These are phyloP conservation scores for Candida pini DNA, from an alignment of 805 yeast genomes.

Conservation along the genomic window DNA sequence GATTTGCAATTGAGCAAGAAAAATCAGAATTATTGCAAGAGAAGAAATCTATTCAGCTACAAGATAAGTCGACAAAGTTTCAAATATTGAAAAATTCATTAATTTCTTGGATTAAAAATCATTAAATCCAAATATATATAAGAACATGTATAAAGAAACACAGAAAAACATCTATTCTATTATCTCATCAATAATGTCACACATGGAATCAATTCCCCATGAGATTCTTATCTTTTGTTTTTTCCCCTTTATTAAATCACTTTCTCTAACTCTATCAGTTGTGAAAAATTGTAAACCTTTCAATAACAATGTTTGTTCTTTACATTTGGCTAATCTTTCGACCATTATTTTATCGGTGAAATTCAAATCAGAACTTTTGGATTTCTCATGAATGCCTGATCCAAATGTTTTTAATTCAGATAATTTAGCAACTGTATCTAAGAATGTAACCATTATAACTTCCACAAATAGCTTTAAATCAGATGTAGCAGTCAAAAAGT, in stretches of 20 bases:
- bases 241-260: slow-evolving; percentile 46
- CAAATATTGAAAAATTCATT: too few relatives aligned
- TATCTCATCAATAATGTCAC: slow-evolving; percentile 46
- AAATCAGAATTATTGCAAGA: too few relatives aligned
- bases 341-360: slow-evolving; percentile 29
- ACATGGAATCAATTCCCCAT: slow-evolving; percentile 60
- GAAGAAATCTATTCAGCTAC: too few relatives aligned
- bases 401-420: slow-evolving; percentile 47
- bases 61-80: too few relatives aligned
- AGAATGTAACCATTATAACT: slow-evolving; percentile 60
- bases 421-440: slow-evolving; percentile 59
- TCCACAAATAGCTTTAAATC: slow-evolving; percentile 71
- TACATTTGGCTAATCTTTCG: slow-evolving; percentile 42
- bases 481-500: slow-evolving; percentile 58
- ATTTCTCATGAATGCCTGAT: slow-evolving; percentile 30
- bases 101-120: too few relatives aligned
- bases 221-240: slow-evolving; percentile 51
- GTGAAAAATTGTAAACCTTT: slow-evolving; percentile 65
- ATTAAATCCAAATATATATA: too few relatives aligned
- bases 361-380: slow-evolving; percentile 24
- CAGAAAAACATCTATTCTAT: too few relatives aligned
- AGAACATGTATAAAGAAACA: too few relatives aligned
- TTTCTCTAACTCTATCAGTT: slow-evolving; percentile 37
- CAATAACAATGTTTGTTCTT: slow-evolving; percentile 50
- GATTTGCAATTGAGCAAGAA: too few relatives aligned